Evolutionary conservation across 805 yeast genomes (phyloP), one percentile per base, ranked within the genome.

Genomic region (Saccharomyces kudriavzevii): DNA sequence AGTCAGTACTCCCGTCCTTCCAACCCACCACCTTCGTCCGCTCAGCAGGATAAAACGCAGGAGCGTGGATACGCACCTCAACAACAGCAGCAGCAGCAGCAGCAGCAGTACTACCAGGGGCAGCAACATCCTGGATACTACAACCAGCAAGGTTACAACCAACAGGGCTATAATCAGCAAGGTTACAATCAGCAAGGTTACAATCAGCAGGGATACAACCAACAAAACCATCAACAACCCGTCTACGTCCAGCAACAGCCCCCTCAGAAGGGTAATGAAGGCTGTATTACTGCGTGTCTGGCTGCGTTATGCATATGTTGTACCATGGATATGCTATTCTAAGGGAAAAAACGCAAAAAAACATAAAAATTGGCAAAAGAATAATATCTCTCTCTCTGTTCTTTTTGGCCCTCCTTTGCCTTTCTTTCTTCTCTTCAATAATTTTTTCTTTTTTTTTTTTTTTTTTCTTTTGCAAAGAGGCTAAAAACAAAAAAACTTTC

Each of bases 271-370:
- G 72, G 70, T 49, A 71, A 70, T 52, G 64, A 66, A 10, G 77
- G 70, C 55, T 80, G 83, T 67, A 68, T 78, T 60, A 68, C 77
- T 60, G 83, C 78, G 11, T 79, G 83, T 70, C 63, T 80, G 47
- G 82, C 79, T 24, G 82, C 79, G 25, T 53, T 79, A 64, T 80
- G 84, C 75, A 57, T 79, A 55, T 80, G 84, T 63, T 79, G 81
- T 64, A 76, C 83, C 26, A 59, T 80, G 54, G 83, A 79, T 60
- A 75, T 80, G 52, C 51, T 80, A 17, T 76, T 79, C 58, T 79
- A 68, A 64, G 27, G 13, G 43, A 35, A 8, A 27, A 35, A 5
- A 8, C 43, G 40, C 20, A 31, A 49, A 35, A 31, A 26, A 9
- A 26, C 22, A 8, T 8, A 45, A 24, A 17, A 45, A 45, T 22